These are phyloP conservation scores for Apiotrichum siamense DNA, from an alignment of 1,284 basidiomycete species.

Conservation along the genomic window DNA sequence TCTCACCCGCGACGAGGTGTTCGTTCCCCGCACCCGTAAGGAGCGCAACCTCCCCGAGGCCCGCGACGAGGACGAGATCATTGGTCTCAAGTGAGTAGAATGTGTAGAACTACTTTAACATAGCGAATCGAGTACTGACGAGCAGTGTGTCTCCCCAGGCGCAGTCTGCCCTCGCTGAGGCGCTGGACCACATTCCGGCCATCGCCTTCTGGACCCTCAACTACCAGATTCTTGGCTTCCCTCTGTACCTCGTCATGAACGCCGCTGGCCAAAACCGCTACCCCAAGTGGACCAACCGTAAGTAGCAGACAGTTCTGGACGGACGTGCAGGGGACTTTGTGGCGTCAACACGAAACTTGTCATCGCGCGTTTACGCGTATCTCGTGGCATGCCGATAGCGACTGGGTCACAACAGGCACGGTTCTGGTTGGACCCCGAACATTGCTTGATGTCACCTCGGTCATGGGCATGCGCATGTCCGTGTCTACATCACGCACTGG, in stretches of 20 bases:
- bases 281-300: constrained; percentile 69
- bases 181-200: constrained; percentile 87
- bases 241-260: constrained; percentile 75
- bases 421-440: too few relatives aligned
- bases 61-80: constrained; percentile 57
- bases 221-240: constrained; percentile 79
- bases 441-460: too few relatives aligned
- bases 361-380: too few relatives aligned
- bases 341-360: too few relatives aligned
- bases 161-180: constrained; percentile 72
- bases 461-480: not conserved
- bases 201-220: constrained; percentile 59
- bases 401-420: too few relatives aligned
- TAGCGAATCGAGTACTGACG: too few relatives aligned
- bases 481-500: not conserved
- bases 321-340: not conserved
- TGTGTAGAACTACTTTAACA: too few relatives aligned
- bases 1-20: constrained; percentile 93
- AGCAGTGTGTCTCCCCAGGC: constrained; percentile 58
- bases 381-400: too few relatives aligned
- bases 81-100: constrained; percentile 50
- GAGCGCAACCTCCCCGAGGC: constrained; percentile 62
- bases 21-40: constrained; percentile 82
- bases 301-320: not conserved
- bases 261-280: constrained; percentile 82